Evolutionary conservation across 2,329 filamentous ascomycete species (phyloP), one percentile per base, ranked within the genome.

Genomic region (Scleromitrula shiraiana): DNA sequence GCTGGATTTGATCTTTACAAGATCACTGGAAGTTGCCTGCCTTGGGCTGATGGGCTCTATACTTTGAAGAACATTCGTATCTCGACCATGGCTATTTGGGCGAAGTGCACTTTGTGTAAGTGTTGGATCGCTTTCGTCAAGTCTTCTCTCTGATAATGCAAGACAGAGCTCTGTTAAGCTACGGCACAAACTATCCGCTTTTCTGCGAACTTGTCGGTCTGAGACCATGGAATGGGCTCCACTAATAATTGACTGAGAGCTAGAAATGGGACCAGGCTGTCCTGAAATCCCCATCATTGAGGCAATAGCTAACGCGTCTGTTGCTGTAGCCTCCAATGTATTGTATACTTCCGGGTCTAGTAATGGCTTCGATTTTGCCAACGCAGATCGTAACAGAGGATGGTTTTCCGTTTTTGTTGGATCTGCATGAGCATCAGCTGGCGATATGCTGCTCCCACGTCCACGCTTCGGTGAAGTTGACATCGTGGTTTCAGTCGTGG

Each of bases 111-210:
- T 29, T 43, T 53, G 36, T 35, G 22, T 55, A 7, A 41, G 30
- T 6, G 23, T 41, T 29, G 55, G 51, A 8, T 63, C 62, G 35
- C 46, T 54, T 46, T 63, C 59, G 9, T 36, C 32, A 24, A 20
- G 19, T 42, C 45, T 36, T 33, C 80, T 77, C 53, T 87, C 85
- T 24, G 82, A 82, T 46, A 98, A 70, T 1, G 89, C 86, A 48
- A 98, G 77, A 62, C 88, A 95, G 6, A 98, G 74, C 65, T 98
- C 93, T 0, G 91, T 97, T 55, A 98, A 70, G 61, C 86, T 93
- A 46, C 91, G 84, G 64, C 93, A 97, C 63, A 98, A 81, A 61
- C 85, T 89, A 63, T 98, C 91, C 23, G 88, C 88, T 66, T 95
- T 96, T 53, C 91, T 81, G 41, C 89, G 81, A 14, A 95, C 74